Conservation (phyloP, 2,329 filamentous ascomycete genomes). For the Dothiorella sarmentorum region DNA sequence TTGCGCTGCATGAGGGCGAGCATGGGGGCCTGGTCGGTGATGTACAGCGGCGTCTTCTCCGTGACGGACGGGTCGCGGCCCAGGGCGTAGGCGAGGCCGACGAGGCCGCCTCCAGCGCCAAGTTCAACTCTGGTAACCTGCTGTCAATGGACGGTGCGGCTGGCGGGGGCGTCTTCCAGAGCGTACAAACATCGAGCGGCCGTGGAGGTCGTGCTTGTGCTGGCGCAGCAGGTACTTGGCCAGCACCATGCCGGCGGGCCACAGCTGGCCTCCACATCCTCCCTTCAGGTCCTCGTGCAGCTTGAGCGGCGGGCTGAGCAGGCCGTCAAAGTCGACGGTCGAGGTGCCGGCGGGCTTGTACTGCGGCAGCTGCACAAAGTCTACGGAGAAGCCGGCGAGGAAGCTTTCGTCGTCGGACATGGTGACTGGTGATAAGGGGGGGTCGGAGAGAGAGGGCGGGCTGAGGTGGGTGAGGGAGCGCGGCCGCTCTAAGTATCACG, state of each 20-base stretch:
- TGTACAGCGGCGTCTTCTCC: slow-evolving; percentile 58
- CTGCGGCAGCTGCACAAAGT: slow-evolving; percentile 53
- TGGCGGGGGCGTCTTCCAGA: not conserved
- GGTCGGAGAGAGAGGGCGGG: not conserved
- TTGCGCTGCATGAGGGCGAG: slow-evolving; percentile 81
- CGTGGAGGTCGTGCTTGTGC: slow-evolving; percentile 59
- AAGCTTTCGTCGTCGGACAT: slow-evolving; percentile 21
- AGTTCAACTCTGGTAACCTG: slow-evolving; percentile 68
- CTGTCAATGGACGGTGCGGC: slow-evolving; percentile 21
- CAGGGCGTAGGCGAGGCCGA: slow-evolving; percentile 62
- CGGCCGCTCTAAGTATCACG: not conserved
- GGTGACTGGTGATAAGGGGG: too few relatives aligned
- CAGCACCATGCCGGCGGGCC: slow-evolving; percentile 90
- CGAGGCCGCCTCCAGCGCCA: slow-evolving; percentile 85
- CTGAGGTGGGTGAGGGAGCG: not conserved
- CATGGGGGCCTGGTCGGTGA: slow-evolving; percentile 90
- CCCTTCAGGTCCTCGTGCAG: slow-evolving; percentile 82
- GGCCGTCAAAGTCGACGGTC: slow-evolving; percentile 64
- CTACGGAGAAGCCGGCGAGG: slow-evolving; percentile 48
- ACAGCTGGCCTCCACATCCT: slow-evolving; percentile 89
- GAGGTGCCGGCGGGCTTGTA: slow-evolving; percentile 53
- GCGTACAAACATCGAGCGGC: slow-evolving; percentile 68
- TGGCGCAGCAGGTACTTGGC: slow-evolving; percentile 80
- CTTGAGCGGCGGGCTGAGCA: slow-evolving; percentile 65
- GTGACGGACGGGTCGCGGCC: slow-evolving; percentile 38